Percentiles rank a stretch among this genome's conserved stretches.
phyloP scores from a whole-genome alignment of 345 rosid genomes.

The Eutrema heterophyllum region DNA sequence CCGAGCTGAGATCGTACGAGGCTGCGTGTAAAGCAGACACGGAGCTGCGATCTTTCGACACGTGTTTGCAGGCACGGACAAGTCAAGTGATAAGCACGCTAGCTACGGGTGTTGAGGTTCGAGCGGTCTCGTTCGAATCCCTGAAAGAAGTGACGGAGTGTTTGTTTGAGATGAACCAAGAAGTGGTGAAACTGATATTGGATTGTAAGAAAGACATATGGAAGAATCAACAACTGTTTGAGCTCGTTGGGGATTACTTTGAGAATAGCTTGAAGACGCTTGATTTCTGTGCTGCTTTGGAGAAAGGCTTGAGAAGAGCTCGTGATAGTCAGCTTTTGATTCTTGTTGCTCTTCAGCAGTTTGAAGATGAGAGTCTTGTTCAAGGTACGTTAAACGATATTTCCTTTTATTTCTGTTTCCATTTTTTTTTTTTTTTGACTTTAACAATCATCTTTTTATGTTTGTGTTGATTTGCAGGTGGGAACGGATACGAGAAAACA shows the following conservation, averaged over 20 bases:
- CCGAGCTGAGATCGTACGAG: constrained; percentile 69
- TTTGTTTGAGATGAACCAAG: constrained; percentile 88
- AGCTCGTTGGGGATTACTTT: constrained; percentile 90
- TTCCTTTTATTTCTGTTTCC: too few relatives aligned
- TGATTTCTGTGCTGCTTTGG: constrained; percentile 78
- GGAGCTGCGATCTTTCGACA: constrained; percentile 65
- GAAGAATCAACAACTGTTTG: constrained; percentile 79
- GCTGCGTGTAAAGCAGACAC: constrained; percentile 66
- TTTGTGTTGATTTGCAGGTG: constrained; percentile 24
- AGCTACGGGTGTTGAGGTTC: constrained; percentile 80
- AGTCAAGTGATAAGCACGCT: constrained; percentile 66
- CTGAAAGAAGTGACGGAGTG: constrained; percentile 77
- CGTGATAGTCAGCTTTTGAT: constrained; percentile 78
- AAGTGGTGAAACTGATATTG: constrained; percentile 77
- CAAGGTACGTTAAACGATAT: too few relatives aligned
- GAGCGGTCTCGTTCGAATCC: constrained; percentile 80
- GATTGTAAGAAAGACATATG: constrained; percentile 92
- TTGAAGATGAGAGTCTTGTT: constrained; percentile 62
- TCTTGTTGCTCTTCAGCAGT: constrained; percentile 69
- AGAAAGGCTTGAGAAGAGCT: constrained; percentile 73
- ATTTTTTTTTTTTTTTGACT: too few relatives aligned
- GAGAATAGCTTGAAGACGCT: constrained; percentile 86
- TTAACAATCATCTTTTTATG: too few relatives aligned
- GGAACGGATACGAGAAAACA: constrained; percentile 46
- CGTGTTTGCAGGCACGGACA: constrained; percentile 61